Conservation (phyloP, 495 filamentous ascomycete species). For the Tuber brumale region DNA sequence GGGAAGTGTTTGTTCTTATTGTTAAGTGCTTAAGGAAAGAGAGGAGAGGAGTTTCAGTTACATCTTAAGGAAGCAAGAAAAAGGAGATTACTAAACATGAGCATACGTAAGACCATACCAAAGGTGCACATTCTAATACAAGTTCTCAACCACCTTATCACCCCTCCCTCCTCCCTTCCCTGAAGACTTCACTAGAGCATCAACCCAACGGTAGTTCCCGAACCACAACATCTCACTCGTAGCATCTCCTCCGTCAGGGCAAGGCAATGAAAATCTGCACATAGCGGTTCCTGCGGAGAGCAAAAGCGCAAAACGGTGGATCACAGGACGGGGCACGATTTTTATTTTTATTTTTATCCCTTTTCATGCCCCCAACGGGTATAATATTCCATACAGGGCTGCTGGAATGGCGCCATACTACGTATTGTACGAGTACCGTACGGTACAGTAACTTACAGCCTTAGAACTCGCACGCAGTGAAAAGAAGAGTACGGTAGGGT, state of each 20-base stretch:
- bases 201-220: not conserved
- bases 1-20: too few species aligned
- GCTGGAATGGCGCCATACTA: not conserved
- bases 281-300: not conserved
- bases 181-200: not conserved
- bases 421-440: not conserved
- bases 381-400: not conserved
- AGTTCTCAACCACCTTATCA: not conserved
- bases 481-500: not conserved
- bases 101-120: too few species aligned
- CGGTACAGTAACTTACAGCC: not conserved
- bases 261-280: not conserved
- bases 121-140: too few species aligned
- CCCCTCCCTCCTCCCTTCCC: not conserved
- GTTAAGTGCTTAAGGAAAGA: too few species aligned
- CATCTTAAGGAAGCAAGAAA: too few species aligned
- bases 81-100: too few species aligned
- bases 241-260: not conserved
- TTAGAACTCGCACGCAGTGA: not conserved
- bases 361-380: not conserved
- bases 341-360: not conserved
- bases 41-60: too few species aligned
- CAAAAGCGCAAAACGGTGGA: not conserved
- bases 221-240: not conserved
- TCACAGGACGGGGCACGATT: not conserved